phyloP scores from a whole-genome alignment of 2,329 filamentous ascomycete species.

The Mycosphaerella arachidis region DNA sequence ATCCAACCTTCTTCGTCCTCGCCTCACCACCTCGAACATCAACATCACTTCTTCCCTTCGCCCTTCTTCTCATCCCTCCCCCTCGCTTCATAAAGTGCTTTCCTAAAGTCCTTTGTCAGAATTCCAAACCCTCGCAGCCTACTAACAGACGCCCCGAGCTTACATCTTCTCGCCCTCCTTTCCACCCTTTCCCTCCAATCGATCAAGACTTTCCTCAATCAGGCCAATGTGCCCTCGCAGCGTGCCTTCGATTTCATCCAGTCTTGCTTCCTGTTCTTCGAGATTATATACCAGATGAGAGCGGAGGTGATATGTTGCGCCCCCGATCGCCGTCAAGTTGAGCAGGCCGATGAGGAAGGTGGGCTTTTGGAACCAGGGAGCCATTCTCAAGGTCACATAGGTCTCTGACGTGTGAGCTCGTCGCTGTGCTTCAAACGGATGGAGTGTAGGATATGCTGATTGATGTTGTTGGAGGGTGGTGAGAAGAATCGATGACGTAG shows the following conservation, averaged over 20 bases:
- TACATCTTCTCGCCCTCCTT: conserved; percentile 37
- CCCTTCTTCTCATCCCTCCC: conserved; percentile 17
- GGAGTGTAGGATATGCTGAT: neutral
- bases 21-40: neutral
- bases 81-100: conserved; percentile 18
- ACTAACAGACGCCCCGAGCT: conserved; percentile 9
- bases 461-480: neutral
- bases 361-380: neutral
- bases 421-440: neutral
- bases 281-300: conserved; percentile 37
- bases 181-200: conserved; percentile 39
- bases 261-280: conserved; percentile 46
- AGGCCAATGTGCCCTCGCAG: conserved; percentile 45
- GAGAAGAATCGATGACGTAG: neutral
- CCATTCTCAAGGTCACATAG: neutral
- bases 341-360: conserved; percentile 5
- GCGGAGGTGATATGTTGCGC: conserved; percentile 16
- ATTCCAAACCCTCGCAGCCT: neutral
- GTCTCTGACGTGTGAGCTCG: neutral
- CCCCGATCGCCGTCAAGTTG: conserved; percentile 16
- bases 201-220: conserved; percentile 44
- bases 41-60: neutral
- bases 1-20: neutral
- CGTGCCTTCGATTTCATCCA: conserved; percentile 47
- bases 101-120: conserved; percentile 8